Evolutionary conservation across 179 eudicot genomes (phyloP), one percentile per base, ranked within the genome.

Genomic region (Beta macrorhiza): DNA sequence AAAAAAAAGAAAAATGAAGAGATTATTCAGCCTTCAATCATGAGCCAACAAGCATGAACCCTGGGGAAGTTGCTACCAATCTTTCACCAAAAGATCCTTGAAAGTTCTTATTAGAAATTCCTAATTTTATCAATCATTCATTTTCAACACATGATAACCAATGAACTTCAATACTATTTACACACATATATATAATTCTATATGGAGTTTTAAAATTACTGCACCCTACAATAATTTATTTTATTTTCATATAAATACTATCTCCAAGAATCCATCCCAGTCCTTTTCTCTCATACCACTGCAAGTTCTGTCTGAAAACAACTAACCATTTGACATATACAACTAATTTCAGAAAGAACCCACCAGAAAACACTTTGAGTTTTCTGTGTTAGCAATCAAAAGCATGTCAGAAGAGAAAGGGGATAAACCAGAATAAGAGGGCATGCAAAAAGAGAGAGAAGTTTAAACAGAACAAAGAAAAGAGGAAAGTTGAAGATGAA

Each of bases 371-470:
- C 77, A 81, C 55, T 68, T 61, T 70, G 80, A 76, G 78, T 75
- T 63, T 73, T 80, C 63, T 63, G 42, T 75, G 75, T 16, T 51
- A 73, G 82, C 84, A 84, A 84, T 84, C 78, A 84, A 84, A 79
- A 44, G 78, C 63, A 72, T 84, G 86, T 84, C 86, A 84, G 86
- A 80, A 71, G 12, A 53, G 7, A 51, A 81, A 81, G 81, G 59
- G 81, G 49, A 81, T 56, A 84, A 80, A 19, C 58, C 75, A 77
- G 63, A 52, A 53, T 16, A 25, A 29, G 63, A 20, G 6, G 49
- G 42, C 42, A 37, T 37, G 78, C 72, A 47, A 44, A 68, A 52
- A 70, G 44, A 72, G 44, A 61, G 64, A 25, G 53, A 74, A 53
- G 56, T 2, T 10, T 25, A 68, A 42, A 73, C 5, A 51, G 19